Evolutionary conservation across 208 protist species (phyloP).

Genomic region (Acanthamoeba healyi): DNA sequence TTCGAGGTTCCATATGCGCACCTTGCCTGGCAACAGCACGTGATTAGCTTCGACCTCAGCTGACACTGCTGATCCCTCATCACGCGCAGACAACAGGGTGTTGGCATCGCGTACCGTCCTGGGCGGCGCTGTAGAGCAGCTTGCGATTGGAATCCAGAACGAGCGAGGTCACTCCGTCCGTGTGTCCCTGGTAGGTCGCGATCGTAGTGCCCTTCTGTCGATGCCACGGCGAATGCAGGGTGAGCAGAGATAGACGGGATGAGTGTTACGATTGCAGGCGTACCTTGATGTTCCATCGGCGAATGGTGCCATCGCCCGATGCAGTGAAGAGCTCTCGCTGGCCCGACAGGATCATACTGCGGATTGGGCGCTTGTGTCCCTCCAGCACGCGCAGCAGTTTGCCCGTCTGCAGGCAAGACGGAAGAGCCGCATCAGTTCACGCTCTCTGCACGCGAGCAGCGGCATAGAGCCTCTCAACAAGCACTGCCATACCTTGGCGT

Average conservation of each 20-base stretch:
- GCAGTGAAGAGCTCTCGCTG: constrained; percentile 17
- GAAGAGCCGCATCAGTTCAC: neutral
- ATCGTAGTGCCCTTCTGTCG: neutral
- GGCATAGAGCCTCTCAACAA: too few relatives aligned
- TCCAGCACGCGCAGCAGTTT: constrained; percentile 1
- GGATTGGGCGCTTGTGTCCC: neutral
- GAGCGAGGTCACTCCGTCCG: neutral
- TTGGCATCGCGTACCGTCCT: constrained; percentile 10
- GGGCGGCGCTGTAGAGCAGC: constrained; percentile 19
- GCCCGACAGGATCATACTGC: neutral
- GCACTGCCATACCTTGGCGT: neutral
- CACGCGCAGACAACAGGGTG: too few relatives aligned
- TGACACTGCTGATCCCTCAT: too few relatives aligned
- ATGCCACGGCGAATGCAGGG: too few relatives aligned
- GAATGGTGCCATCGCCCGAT: neutral
- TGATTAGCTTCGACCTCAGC: too few relatives aligned
- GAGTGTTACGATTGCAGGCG: too few relatives aligned
- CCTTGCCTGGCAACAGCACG: neutral
- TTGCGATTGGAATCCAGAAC: neutral
- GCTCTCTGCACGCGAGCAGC: too few relatives aligned
- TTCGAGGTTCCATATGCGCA: neutral
- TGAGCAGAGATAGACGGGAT: too few relatives aligned
- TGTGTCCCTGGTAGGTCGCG: neutral
- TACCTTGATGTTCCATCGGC: neutral
- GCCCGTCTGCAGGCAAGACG: neutral